Conservation (phyloP, 352 stramenopile genomes). For the Pythium chondricola region DNA sequence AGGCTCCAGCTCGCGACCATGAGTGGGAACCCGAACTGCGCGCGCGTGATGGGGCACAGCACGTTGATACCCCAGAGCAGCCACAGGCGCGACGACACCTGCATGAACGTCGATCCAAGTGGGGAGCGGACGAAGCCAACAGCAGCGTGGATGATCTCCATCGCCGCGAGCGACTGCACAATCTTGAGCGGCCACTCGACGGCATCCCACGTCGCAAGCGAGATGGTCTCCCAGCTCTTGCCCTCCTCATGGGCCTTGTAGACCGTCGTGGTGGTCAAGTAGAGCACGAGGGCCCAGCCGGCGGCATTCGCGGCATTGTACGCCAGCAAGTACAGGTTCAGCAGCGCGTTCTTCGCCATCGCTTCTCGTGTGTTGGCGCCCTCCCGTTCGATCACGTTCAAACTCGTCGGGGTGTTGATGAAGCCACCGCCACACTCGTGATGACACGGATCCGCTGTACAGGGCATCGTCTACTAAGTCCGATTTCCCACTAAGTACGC, state of each 20-base stretch:
- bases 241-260: slow-evolving; percentile 30
- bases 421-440: slow-evolving; percentile 4
- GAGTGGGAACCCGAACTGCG: slow-evolving; percentile 80
- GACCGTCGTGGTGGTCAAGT: slow-evolving; percentile 49
- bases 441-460: slow-evolving; percentile 17
- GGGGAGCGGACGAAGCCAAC: slow-evolving; percentile 95
- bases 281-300: slow-evolving; percentile 73
- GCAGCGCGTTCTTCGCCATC: slow-evolving; percentile 63
- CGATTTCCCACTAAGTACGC: background rate
- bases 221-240: slow-evolving; percentile 45
- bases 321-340: slow-evolving; percentile 66
- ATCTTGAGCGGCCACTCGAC: slow-evolving; percentile 60
- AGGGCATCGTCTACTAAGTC: slow-evolving; percentile 4
- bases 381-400: background rate
- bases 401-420: slow-evolving; percentile 2
- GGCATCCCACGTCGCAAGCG: slow-evolving; percentile 43
- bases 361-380: background rate
- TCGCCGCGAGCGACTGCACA: slow-evolving; percentile 92
- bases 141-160: slow-evolving; percentile 96
- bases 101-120: slow-evolving; percentile 90
- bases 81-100: slow-evolving; percentile 89
- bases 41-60: slow-evolving; percentile 64
- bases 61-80: slow-evolving; percentile 94
- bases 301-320: slow-evolving; percentile 67
- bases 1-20: slow-evolving; percentile 87